These are phyloP conservation scores for Naganishia vaughanmartiniae DNA, from an alignment of 768 basidiomycete genomes.

Conservation along the genomic window DNA sequence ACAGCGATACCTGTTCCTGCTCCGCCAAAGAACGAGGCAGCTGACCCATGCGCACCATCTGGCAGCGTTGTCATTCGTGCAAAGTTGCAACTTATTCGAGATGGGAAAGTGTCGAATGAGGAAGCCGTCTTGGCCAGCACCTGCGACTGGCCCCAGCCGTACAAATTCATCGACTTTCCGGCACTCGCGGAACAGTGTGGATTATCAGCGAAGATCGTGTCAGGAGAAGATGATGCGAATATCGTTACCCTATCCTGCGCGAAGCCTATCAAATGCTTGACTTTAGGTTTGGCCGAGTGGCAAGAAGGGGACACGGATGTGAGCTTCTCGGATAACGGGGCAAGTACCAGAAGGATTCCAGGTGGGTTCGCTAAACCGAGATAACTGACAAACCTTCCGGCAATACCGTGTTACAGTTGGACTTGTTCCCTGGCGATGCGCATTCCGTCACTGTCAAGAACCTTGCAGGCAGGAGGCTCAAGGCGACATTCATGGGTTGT, in stretches of 20 bases:
- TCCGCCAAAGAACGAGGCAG: neutral
- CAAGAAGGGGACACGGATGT: conserved; percentile 24
- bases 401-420: conserved; percentile 6
- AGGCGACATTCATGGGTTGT: conserved; percentile 20
- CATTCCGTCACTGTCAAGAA: conserved; percentile 23
- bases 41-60: conserved; percentile 4
- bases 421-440: conserved; percentile 32
- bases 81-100: neutral
- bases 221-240: neutral
- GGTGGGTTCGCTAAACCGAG: neutral
- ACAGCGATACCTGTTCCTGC: conserved; percentile 19
- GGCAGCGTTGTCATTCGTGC: conserved; percentile 20
- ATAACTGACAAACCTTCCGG: neutral
- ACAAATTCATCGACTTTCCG: conserved; percentile 33
- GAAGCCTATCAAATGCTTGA: conserved; percentile 33
- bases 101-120: neutral
- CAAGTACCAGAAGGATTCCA: neutral
- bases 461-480: conserved; percentile 25
- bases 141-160: conserved; percentile 35
- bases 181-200: neutral
- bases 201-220: neutral
- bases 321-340: conserved; percentile 31
- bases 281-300: conserved; percentile 21
- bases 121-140: neutral
- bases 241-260: conserved; percentile 15